Evolutionary conservation across 768 basidiomycete genomes (phyloP), one percentile per base, ranked within the genome.

Genomic region (Boletus pseudo-olivaceus): DNA sequence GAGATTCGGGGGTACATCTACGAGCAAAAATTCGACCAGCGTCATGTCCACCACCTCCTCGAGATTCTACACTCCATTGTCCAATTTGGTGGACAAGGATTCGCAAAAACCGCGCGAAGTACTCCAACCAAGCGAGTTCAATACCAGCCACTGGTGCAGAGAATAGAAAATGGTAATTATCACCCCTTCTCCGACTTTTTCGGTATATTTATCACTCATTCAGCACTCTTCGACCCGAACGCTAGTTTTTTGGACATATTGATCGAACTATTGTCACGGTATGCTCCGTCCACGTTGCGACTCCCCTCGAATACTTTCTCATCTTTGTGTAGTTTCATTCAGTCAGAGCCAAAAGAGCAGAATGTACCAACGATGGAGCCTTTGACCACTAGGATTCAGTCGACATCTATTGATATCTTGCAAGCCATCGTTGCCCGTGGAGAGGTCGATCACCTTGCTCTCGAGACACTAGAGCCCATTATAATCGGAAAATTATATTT

Each of bases 41-140:
- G 81, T 10, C 82, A 86, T 53, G 74, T 82, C 17, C 78, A 81
- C 46, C 84, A 97, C 68, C 72, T 93, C 9, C 70, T 98, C 42
- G 91, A 94, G 55, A 83, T 82, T 17, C 71, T 98, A 2, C 74
- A 91, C 11, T 84, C 85, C 0, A 76, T 97, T 11, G 81, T 90
- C 49, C 82, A 85, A 34, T 95, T 94, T 64, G 95, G 95, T 1
- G 94, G 94, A 3, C 90, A 92, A 69, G 92, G 90, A 0, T 88
- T 97, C 65, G 78, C 83, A 43, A 89, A 89, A 62, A 80, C 86
- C 2, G 85, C 90, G 0, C 80, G 87, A 49, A 77, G 77, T 12
- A 83, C 84, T 1, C 72, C 74, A 11, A 73, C 93, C 49, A 82
- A 79, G 56, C 82, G 85, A 32, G 85, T 90, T 4, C 75, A 82